phyloP scores from a whole-genome alignment of 179 eudicot genomes.

The Drosera spatulata region DNA sequence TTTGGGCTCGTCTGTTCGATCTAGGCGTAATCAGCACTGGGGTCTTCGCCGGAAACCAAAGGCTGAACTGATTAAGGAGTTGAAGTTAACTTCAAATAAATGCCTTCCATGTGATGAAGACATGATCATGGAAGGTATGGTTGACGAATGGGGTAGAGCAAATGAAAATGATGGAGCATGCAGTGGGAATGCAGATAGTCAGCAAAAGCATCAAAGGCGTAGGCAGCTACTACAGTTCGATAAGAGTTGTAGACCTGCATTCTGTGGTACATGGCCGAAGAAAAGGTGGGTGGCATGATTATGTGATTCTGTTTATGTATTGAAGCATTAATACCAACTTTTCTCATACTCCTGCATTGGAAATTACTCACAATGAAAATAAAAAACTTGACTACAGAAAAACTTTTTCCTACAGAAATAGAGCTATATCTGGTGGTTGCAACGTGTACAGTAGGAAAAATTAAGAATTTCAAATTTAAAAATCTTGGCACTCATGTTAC shows the following conservation, averaged over 20 bases:
- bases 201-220: slow-evolving; percentile 18
- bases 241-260: slow-evolving; percentile 86
- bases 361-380: too few relatives aligned
- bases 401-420: too few relatives aligned
- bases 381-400: background rate
- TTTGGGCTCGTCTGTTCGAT: slow-evolving; percentile 41
- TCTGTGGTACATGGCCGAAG: slow-evolving; percentile 86
- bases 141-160: slow-evolving; percentile 47
- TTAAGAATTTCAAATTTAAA: too few relatives aligned
- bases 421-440: too few relatives aligned
- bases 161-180: slow-evolving; percentile 19
- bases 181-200: slow-evolving; percentile 17
- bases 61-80: slow-evolving; percentile 52
- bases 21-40: slow-evolving; percentile 51
- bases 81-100: slow-evolving; percentile 45
- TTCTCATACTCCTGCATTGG: too few relatives aligned
- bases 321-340: too few relatives aligned
- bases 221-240: slow-evolving; percentile 85
- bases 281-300: slow-evolving; percentile 39
- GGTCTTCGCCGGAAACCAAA: slow-evolving; percentile 67
- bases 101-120: slow-evolving; percentile 42
- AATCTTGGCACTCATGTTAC: too few relatives aligned
- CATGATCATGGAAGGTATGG: slow-evolving; percentile 29
- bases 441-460: too few relatives aligned
- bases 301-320: background rate